Base-by-base conservation (phyloP, 2,329 filamentous ascomycete species). In the Neocatenulostroma microsporum region DNA sequence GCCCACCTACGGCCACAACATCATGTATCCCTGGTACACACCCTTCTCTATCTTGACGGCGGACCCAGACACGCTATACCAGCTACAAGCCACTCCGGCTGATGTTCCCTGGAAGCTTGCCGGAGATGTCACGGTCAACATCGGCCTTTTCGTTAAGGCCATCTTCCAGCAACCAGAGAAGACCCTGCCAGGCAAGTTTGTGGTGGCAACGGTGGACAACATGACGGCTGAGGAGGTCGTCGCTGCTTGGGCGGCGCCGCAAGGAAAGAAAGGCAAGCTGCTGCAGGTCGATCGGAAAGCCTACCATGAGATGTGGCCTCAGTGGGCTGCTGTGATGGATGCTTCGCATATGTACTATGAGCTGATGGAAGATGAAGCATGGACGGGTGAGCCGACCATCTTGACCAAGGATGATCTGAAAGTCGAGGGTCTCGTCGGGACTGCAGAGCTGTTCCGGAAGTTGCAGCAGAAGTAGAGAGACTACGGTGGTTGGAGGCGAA, bases 321-420 rank as follows among this genome's bases (percentile, higher is more conserved):
- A 8, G 5, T 34, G 32, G 32, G 23, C 32, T 6, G 32, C 14
- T 5, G 21, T 34, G 6, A 34, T 34, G 21, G 21, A 34, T 19
- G n/a, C 12, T 4, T 26, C 32, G 21, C 32, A 34, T 6, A 11
- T 14, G 32, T 34, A 26, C 23, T 15, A 7, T 4, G 32, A 34
- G 32, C 8, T 27, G 21, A 18, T 27, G 21, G 23, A 18, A 7
- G 32, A 34, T 5, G 27, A 34, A 17, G 13, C 5, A 8, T 34
- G 21, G 9, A 26, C 21, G 15, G 21, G n/a, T 21, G 21, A 5
- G 32, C 8, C 11, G 17, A 20, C 18, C 6, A 14, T 34, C 14
- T 19, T 26, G 32, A 27, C n/a, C 14, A 34, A 36, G 24, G 34
- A 36, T 24, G 26, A 30, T 21, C 21, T 36, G 18, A 14, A 15